Evolutionary conservation across 1,139 yeast genomes (phyloP), one percentile per base, ranked within the genome.

Genomic region (Pichia terricola): DNA sequence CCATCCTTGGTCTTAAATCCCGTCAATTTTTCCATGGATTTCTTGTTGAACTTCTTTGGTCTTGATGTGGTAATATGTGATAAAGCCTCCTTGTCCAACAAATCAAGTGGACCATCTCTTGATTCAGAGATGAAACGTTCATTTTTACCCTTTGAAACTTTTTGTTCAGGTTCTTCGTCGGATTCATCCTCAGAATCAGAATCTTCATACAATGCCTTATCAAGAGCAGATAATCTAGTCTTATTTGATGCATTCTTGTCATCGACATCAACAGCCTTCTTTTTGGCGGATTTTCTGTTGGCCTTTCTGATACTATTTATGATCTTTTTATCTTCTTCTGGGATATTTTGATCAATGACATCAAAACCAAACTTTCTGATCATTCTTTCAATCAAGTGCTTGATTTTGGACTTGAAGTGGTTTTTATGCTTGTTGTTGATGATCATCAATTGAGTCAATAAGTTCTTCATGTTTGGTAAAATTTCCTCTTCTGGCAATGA

Each of bases 371-470:
- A 88, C 58, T 88, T 81, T 63, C 98, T 78, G 45, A 91, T 77
- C 58, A 91, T 70, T 58, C 98, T 77, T 69, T 91, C 98, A 50
- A 91, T 70, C 49, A 91, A 83, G 59, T 91, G 96, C 67, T 87
- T 87, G 38, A 91, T 94, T 64, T 86, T 89, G 30, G 88, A 76
- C 62, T 86, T 87, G 73, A 94, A 89, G 59, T 88, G 96, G 37
- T 94, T 94, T 58, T 86, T 86, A 65, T 89, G 96, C 62, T 88
- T 97, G 62, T 87, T 94, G 37, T 96, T 86, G 94, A 97, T 89
- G 53, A 79, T 79, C 75, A 91, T 72, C 56, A 91, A 72, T 56
- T 85, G 81, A 35, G 74, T 69, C 46, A 91, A 69, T 45, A 91
- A 67, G 27, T 75, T 80, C 39, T 72, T 69, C 57, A 94, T 73